Conservation (phyloP, 2,329 filamentous ascomycete genomes). For the Botryotinia calthae region DNA sequence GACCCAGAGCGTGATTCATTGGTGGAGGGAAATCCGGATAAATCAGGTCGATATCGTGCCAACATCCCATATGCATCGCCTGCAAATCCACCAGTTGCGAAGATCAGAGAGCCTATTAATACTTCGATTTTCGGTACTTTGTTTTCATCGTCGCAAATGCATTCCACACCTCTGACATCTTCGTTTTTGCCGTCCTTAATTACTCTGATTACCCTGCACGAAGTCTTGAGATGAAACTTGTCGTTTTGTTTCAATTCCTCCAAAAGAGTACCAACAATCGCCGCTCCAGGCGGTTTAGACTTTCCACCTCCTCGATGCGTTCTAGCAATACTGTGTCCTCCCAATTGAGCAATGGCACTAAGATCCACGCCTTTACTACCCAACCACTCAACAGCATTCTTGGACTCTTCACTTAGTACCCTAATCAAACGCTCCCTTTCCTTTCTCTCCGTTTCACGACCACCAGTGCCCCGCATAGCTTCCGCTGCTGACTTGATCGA, state of each 20-base stretch:
- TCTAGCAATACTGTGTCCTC: constrained; percentile 55
- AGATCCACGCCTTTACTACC: constrained; percentile 57
- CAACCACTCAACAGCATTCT: constrained; percentile 54
- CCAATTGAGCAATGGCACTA: constrained; percentile 55
- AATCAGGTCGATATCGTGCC: constrained; percentile 55
- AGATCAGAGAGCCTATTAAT: constrained; percentile 55
- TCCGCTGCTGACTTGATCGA: constrained; percentile 56
- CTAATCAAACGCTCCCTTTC: constrained; percentile 47
- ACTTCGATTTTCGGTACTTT: constrained; percentile 30
- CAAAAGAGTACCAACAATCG: constrained; percentile 56
- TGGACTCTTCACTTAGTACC: constrained; percentile 49
- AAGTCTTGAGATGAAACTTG: constrained; percentile 52
- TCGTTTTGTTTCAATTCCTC: constrained; percentile 49
- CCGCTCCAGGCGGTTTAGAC: constrained; percentile 53
- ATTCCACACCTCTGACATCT: constrained; percentile 53
- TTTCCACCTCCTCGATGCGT: constrained; percentile 58
- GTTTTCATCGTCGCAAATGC: constrained; percentile 36
- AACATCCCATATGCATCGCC: constrained; percentile 59
- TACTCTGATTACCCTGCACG: constrained; percentile 53
- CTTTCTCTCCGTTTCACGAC: neutral
- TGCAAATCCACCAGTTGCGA: constrained; percentile 61
- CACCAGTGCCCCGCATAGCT: constrained; percentile 23
- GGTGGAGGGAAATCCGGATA: constrained; percentile 59
- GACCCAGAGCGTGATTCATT: constrained; percentile 58
- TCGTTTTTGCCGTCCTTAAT: constrained; percentile 36